Percentiles rank a stretch among this genome's conserved stretches.
phyloP scores from a whole-genome alignment of 208 protist genomes.

The Vickermania ingenoplastis region DNA sequence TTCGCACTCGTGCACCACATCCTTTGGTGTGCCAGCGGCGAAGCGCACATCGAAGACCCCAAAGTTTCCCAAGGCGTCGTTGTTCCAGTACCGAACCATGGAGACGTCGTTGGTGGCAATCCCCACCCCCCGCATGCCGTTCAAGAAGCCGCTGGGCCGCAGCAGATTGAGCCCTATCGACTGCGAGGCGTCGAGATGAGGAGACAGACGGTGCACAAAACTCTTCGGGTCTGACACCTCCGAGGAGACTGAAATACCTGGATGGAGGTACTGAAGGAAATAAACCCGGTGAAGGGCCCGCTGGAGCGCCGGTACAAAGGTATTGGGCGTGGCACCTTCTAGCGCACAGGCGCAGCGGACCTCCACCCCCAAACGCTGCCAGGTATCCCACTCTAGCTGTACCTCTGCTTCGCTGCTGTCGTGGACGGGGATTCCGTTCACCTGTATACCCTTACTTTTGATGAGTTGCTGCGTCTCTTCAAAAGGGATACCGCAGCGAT shows the following conservation, averaged over 20 bases:
- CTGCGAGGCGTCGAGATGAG: constrained; percentile 5
- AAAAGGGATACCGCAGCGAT: constrained; percentile 80
- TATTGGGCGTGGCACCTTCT: background rate
- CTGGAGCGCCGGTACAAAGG: constrained; percentile 74
- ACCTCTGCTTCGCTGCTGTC: constrained; percentile 37
- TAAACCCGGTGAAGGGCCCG: constrained; percentile 76
- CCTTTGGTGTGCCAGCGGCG: constrained; percentile 34
- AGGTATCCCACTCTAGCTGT: constrained; percentile 68
- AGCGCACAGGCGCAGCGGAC: constrained; percentile 11
- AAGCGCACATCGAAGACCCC: constrained; percentile 81
- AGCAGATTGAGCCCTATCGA: constrained; percentile 70
- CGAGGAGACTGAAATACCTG: constrained; percentile 60
- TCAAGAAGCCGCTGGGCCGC: constrained; percentile 67
- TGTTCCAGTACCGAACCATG: constrained; percentile 85
- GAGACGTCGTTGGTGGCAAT: constrained; percentile 78
- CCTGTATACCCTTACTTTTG: constrained; percentile 30
- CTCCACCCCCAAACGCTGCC: constrained; percentile 65
- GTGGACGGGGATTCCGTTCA: constrained; percentile 44
- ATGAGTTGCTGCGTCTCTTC: constrained; percentile 47
- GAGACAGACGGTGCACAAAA: constrained; percentile 73
- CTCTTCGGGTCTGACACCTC: constrained; percentile 66
- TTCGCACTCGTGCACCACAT: constrained; percentile 22
- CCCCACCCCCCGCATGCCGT: constrained; percentile 65
- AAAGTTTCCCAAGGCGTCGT: constrained; percentile 79
- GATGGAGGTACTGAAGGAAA: constrained; percentile 45